A percentile compares a stretch with the other conserved stretches of the same genome.
Evolutionary conservation across 108 stramenopile genomes (phyloP).

Genomic region (Skeletonema grethae): DNA sequence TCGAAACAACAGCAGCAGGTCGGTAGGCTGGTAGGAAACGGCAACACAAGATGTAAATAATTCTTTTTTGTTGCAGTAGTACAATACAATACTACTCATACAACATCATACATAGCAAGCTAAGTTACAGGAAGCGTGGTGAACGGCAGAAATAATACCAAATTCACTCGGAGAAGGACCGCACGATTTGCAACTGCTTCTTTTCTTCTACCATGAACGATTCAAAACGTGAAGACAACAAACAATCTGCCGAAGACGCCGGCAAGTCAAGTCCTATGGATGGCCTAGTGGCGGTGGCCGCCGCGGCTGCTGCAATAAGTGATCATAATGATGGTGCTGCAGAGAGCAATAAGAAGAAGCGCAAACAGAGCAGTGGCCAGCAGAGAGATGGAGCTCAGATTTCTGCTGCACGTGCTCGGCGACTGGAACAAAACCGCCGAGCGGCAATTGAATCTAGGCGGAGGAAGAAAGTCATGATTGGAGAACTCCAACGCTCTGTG

Average conservation of each 20-base stretch:
- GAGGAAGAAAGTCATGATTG: conserved; percentile 44
- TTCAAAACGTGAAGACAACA: neutral
- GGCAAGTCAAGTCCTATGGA: neutral
- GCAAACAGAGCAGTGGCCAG: neutral
- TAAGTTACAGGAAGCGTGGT: neutral
- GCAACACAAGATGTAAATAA: too few species aligned
- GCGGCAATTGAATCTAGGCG: conserved; percentile 37
- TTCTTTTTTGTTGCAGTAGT: neutral
- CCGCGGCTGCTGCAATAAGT: neutral
- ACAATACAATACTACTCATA: neutral
- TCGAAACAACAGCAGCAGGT: neutral
- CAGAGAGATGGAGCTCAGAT: neutral
- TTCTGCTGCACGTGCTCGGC: conserved; percentile 16
- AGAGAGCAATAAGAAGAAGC: neutral
- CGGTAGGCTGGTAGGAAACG: too few species aligned
- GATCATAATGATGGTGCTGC: neutral
- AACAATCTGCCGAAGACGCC: conserved; percentile 3
- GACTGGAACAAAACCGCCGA: conserved; percentile 46
- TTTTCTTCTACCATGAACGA: neutral
- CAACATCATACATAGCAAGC: neutral
- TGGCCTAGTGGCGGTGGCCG: neutral
- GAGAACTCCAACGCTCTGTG: conserved; percentile 30
- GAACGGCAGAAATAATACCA: neutral
- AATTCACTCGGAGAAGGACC: neutral
- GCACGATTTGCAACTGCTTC: neutral